phyloP scores from a whole-genome alignment of 345 rosid species.

The Eucalyptus coolabah region DNA sequence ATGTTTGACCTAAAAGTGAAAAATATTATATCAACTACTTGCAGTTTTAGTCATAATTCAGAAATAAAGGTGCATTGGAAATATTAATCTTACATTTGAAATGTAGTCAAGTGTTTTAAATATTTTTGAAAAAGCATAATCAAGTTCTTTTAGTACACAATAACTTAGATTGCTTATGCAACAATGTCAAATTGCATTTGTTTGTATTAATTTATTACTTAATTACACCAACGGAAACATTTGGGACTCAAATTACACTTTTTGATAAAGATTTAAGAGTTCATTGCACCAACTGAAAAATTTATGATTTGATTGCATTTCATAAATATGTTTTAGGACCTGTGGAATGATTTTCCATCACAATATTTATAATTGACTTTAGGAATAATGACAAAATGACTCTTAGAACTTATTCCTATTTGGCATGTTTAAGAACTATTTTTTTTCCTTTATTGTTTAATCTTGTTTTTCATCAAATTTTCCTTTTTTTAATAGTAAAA shows the following conservation, averaged over 20 bases:
- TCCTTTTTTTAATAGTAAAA: too few species aligned
- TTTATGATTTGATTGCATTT: not conserved
- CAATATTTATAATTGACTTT: not conserved
- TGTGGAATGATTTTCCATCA: accelerated
- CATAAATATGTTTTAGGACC: not conserved
- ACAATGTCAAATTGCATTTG: not conserved
- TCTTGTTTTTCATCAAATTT: too few species aligned
- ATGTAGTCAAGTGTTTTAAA: not conserved
- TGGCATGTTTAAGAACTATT: too few species aligned
- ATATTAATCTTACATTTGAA: too few species aligned
- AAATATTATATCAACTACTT: not conserved
- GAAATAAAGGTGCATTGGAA: not conserved
- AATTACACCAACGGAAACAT: accelerated
- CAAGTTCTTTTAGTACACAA: not conserved
- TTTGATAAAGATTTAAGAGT: too few species aligned
- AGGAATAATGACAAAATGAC: not conserved
- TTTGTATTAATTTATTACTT: not conserved
- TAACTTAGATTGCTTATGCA: not conserved
- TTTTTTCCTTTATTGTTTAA: too few species aligned
- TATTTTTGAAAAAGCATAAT: accelerated
- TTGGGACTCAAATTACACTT: not conserved
- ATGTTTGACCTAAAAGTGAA: too few species aligned
- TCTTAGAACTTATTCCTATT: not conserved
- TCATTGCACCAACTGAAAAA: accelerated
- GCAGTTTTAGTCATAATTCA: not conserved